These are phyloP conservation scores for Phytophthora pini DNA, from an alignment of 352 stramenopile genomes.

Conservation along the genomic window DNA sequence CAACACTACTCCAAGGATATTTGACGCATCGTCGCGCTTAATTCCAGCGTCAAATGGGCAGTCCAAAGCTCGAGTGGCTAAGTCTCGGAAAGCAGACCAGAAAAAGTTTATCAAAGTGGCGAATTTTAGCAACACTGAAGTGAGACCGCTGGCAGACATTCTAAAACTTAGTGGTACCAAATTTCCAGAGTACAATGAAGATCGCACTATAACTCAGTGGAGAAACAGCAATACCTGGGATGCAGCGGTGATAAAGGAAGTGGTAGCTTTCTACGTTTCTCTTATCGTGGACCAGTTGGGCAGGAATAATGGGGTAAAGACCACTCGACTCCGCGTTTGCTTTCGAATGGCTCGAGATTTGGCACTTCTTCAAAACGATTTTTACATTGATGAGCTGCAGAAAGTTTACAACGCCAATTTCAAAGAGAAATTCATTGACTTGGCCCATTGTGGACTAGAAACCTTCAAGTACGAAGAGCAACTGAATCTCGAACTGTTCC, in stretches of 20 bases:
- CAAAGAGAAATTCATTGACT: conserved; percentile 7
- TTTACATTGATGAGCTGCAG: conserved; percentile 56
- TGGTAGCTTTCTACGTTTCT: conserved; percentile 27
- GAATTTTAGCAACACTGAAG: conserved; percentile 11
- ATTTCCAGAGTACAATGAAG: neutral
- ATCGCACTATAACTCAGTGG: neutral
- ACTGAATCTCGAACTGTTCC: conserved; percentile 31
- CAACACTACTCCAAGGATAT: neutral
- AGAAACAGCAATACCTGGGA: conserved; percentile 10
- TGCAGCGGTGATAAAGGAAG: conserved; percentile 14
- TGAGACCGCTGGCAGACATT: conserved; percentile 29
- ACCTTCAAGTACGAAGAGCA: conserved; percentile 17
- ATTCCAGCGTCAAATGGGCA: neutral
- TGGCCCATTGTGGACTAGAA: neutral
- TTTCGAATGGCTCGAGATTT: conserved; percentile 62
- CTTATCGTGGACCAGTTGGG: neutral
- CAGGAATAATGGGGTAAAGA: neutral
- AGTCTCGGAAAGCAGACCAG: neutral
- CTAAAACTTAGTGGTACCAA: conserved; percentile 12
- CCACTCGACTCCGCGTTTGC: conserved; percentile 28
- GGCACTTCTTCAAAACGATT: conserved; percentile 59
- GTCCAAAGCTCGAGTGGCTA: neutral
- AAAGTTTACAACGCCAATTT: conserved; percentile 30
- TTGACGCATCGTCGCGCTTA: conserved; percentile 16
- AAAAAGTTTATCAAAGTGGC: conserved; percentile 25